A percentile compares a stretch with the other conserved stretches of the same genome.
These are phyloP conservation scores for Botrytis byssoidea DNA, from an alignment of 2,329 filamentous ascomycete species.

Conservation along the genomic window DNA sequence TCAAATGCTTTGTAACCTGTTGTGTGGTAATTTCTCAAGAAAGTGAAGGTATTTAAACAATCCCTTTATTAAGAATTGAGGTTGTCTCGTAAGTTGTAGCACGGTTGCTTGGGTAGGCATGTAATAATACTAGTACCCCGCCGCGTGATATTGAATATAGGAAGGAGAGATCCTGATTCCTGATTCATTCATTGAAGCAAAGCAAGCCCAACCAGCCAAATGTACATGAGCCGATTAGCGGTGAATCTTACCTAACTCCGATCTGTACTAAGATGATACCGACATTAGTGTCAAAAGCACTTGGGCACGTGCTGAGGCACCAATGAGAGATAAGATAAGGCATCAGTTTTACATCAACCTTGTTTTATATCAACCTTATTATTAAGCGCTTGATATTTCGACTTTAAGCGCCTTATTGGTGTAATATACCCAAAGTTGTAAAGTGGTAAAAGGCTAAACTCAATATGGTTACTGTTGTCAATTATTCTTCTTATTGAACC, in stretches of 20 bases:
- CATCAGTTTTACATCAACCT: neutral
- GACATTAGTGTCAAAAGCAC: neutral
- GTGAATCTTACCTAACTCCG: slow-evolving; percentile 7
- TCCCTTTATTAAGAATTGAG: neutral
- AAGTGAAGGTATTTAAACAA: slow-evolving; percentile 1
- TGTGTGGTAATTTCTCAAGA: neutral
- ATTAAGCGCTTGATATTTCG: neutral
- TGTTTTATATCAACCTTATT: neutral
- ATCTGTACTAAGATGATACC: neutral
- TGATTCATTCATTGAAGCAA: slow-evolving; percentile 1
- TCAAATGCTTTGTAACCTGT: neutral
- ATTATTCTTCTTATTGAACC: neutral
- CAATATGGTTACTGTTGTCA: neutral
- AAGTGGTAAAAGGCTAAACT: neutral
- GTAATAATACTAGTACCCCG: slow-evolving; percentile 15
- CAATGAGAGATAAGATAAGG: neutral
- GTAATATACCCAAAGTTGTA: neutral
- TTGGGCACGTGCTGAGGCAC: neutral
- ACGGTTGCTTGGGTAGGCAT: neutral
- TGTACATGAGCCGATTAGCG: neutral
- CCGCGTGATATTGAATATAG: slow-evolving; percentile 11
- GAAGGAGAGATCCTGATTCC: neutral
- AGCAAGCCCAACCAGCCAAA: neutral
- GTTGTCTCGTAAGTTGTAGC: slow-evolving; percentile 6
- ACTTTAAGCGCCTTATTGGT: neutral